These are phyloP conservation scores for Croton setiger DNA, from an alignment of 441 rosid genomes.

Conservation along the genomic window DNA sequence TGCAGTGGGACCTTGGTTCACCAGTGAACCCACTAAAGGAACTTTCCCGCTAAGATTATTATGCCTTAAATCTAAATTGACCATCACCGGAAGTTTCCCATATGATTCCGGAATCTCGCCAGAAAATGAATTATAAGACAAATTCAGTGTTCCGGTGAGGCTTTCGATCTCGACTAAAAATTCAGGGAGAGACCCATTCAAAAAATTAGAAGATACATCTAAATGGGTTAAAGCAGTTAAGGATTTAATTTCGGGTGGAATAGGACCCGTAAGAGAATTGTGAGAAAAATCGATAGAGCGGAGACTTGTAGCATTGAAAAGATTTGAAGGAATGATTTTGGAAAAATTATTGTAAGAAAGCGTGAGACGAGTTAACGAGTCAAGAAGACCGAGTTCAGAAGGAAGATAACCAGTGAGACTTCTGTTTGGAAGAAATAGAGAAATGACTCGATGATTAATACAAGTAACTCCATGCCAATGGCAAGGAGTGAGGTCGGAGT, in stretches of 20 bases:
- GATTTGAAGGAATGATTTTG: conserved; percentile 50
- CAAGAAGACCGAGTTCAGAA: conserved; percentile 74
- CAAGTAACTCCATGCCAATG: conserved; percentile 74
- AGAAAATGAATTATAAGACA: conserved; percentile 61
- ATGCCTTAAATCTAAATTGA: conserved; percentile 73
- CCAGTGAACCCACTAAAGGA: conserved; percentile 69
- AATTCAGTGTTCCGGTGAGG: conserved; percentile 66
- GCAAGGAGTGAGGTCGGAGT: conserved; percentile 68
- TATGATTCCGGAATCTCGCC: conserved; percentile 68
- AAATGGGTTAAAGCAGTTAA: conserved; percentile 48
- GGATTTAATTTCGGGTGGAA: conserved; percentile 47
- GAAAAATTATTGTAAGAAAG: conserved; percentile 70
- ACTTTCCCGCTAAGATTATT: conserved; percentile 80
- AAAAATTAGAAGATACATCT: conserved; percentile 61
- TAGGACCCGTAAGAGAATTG: conserved; percentile 60
- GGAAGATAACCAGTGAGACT: conserved; percentile 76
- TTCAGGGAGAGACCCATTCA: conserved; percentile 71
- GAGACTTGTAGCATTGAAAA: conserved; percentile 55
- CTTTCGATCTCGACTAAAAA: conserved; percentile 48
- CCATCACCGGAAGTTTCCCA: conserved; percentile 61
- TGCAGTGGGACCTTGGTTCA: conserved; percentile 92
- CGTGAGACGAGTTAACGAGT: conserved; percentile 53
- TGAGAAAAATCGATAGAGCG: conserved; percentile 59
- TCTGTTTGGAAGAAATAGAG: conserved; percentile 50
- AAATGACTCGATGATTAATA: conserved; percentile 48